A percentile compares a stretch with the other conserved stretches of the same genome.
Evolutionary conservation across 23 red algal genomes (phyloP).

Genomic region (Gracilariopsis chorda): DNA sequence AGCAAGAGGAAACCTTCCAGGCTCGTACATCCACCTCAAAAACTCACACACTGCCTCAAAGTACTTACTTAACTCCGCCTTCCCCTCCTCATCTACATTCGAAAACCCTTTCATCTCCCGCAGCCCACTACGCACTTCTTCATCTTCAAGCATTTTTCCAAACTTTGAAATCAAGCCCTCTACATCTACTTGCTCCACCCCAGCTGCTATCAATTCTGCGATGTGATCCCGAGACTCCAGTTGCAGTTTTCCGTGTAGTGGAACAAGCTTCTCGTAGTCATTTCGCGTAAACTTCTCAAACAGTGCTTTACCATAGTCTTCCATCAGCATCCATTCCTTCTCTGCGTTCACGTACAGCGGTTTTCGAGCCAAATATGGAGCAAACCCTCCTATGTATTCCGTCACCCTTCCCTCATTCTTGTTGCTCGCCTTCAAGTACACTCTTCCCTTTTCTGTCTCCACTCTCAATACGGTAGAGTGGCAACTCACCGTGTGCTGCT

Average conservation of each 20-base stretch:
- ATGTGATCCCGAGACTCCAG: background rate
- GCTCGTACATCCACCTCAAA: background rate
- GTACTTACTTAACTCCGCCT: background rate
- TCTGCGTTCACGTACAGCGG: background rate
- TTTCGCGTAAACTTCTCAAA: background rate
- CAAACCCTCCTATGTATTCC: background rate
- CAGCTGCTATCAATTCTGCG: background rate
- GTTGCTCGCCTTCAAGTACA: background rate
- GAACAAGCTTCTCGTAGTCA: background rate
- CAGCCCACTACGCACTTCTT: background rate
- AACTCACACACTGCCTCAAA: background rate
- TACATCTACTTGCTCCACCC: background rate
- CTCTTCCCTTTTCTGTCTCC: background rate
- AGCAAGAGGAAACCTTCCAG: background rate
- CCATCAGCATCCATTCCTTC: constrained; percentile 9
- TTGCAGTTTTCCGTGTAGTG: background rate
- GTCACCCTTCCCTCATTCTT: background rate
- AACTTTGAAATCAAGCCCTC: background rate
- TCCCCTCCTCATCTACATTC: background rate
- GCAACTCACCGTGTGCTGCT: background rate
- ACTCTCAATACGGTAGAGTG: background rate
- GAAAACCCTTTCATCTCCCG: background rate
- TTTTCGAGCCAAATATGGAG: background rate
- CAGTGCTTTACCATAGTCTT: background rate
- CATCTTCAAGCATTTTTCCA: background rate